A percentile compares a stretch with the other conserved stretches of the same genome.
phyloP scores from a whole-genome alignment of 148 eudicot genomes.

The Silene latifolia region DNA sequence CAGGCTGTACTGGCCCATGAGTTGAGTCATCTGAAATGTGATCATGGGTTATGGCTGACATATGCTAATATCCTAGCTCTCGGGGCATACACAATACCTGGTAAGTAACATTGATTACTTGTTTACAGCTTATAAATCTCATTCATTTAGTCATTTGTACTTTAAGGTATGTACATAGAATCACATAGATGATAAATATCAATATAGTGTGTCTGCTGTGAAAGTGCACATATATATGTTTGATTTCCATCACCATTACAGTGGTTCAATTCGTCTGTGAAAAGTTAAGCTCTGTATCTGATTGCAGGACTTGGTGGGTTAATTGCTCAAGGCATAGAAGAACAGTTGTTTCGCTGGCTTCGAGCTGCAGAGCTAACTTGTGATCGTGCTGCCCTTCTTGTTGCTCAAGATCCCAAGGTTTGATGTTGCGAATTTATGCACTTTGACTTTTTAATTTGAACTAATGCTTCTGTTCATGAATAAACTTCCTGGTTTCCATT shows the following conservation, averaged over 20 bases:
- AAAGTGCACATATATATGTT: neutral
- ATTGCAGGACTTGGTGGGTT: conserved; percentile 75
- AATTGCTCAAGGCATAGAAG: conserved; percentile 82
- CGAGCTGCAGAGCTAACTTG: conserved; percentile 96
- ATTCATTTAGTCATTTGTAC: neutral
- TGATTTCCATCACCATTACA: neutral
- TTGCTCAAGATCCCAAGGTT: conserved; percentile 98
- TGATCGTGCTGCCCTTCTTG: conserved; percentile 99
- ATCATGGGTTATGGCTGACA: conserved; percentile 95
- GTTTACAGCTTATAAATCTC: neutral
- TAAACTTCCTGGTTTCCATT: no score
- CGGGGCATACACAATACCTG: conserved; percentile 88
- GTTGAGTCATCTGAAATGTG: conserved; percentile 96
- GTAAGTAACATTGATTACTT: conserved; percentile 30
- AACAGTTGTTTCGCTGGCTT: conserved; percentile 89
- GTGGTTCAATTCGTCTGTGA: neutral
- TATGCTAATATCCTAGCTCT: conserved; percentile 83
- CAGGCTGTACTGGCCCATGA: conserved; percentile 99
- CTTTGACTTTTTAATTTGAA: neutral
- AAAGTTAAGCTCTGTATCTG: conserved; percentile 6
- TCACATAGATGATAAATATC: neutral
- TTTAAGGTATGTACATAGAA: neutral
- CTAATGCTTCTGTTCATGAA: neutral
- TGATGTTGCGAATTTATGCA: neutral
- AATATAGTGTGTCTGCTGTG: neutral